These are phyloP conservation scores for Boletales sp. DNA, from an alignment of 768 basidiomycete genomes.

Conservation along the genomic window DNA sequence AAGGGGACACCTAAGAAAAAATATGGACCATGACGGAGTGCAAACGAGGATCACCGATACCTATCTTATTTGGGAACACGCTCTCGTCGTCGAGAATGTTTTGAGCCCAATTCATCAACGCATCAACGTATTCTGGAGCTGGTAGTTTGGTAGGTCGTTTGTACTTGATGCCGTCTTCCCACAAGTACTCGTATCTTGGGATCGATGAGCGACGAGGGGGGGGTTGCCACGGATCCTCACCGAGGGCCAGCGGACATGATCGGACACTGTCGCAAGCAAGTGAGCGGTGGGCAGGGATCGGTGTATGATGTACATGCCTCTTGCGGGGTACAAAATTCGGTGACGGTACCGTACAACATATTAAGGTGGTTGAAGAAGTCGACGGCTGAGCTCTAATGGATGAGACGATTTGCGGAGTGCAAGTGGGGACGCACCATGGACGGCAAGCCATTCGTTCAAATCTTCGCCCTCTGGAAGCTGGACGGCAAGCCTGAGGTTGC, in stretches of 20 bases:
- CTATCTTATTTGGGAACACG: constrained; percentile 94
- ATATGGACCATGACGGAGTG: constrained; percentile 4
- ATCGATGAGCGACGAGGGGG: constrained; percentile 1
- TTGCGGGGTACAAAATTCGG: constrained; percentile 94
- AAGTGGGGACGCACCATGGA: constrained; percentile 68
- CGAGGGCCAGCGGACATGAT: constrained; percentile 95
- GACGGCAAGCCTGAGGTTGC: constrained; percentile 90
- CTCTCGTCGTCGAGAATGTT: constrained; percentile 86
- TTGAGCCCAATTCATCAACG: constrained; percentile 99
- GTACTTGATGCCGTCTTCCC: constrained; percentile 88
- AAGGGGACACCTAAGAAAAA: constrained; percentile 73
- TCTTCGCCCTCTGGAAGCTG: constrained; percentile 97
- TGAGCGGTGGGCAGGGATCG: background rate
- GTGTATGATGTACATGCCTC: constrained; percentile 60
- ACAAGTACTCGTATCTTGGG: constrained; percentile 88
- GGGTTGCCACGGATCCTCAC: constrained; percentile 38
- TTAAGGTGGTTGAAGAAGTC: constrained; percentile 99
- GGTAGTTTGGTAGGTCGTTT: constrained; percentile 91
- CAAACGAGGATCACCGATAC: constrained; percentile 35
- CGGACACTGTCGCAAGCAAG: constrained; percentile 58
- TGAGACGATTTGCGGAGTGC: background rate
- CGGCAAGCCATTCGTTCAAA: constrained; percentile 98
- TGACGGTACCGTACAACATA: constrained; percentile 98
- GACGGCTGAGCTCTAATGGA: constrained; percentile 59
- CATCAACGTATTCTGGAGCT: constrained; percentile 95